These are phyloP conservation scores for Yamadazyma jaroonii DNA, from an alignment of 1,139 yeast species.

Conservation along the genomic window DNA sequence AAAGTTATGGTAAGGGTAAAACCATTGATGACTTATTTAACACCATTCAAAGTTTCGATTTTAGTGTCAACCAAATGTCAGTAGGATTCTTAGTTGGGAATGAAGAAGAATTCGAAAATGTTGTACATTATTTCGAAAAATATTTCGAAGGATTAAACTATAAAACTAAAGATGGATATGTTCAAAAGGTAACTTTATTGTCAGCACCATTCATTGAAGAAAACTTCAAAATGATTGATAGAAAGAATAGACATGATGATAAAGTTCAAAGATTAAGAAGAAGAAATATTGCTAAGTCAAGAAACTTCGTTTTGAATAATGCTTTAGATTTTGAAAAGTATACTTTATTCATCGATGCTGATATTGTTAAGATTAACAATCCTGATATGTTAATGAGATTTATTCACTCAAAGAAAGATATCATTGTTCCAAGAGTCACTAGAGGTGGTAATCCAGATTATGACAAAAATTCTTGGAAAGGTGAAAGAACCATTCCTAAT, in stretches of 20 bases:
- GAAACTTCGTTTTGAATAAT: conserved; percentile 33
- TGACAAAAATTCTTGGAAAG: conserved; percentile 50
- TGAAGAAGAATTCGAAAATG: conserved; percentile 20
- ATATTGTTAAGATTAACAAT: conserved; percentile 29
- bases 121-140: conserved; percentile 16
- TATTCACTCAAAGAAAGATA: conserved; percentile 32
- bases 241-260: conserved; percentile 30
- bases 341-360: conserved; percentile 46
- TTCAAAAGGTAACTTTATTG: conserved; percentile 24
- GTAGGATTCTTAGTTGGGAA: conserved; percentile 29
- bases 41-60: conserved; percentile 19
- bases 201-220: conserved; percentile 33
- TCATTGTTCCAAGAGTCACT: conserved; percentile 40
- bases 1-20: conserved; percentile 28
- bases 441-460: conserved; percentile 28
- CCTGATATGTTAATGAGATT: conserved; percentile 28
- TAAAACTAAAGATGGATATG: conserved; percentile 4
- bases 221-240: conserved; percentile 16
- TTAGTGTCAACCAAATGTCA: conserved; percentile 19
- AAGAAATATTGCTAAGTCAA: conserved; percentile 31
- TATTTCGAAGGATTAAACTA: conserved; percentile 11
- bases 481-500: conserved; percentile 36
- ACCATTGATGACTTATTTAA: conserved; percentile 22
- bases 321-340: conserved; percentile 29
- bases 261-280: conserved; percentile 30